phyloP scores from a whole-genome alignment of 345 rosid species.

The Syzygium aqueum region DNA sequence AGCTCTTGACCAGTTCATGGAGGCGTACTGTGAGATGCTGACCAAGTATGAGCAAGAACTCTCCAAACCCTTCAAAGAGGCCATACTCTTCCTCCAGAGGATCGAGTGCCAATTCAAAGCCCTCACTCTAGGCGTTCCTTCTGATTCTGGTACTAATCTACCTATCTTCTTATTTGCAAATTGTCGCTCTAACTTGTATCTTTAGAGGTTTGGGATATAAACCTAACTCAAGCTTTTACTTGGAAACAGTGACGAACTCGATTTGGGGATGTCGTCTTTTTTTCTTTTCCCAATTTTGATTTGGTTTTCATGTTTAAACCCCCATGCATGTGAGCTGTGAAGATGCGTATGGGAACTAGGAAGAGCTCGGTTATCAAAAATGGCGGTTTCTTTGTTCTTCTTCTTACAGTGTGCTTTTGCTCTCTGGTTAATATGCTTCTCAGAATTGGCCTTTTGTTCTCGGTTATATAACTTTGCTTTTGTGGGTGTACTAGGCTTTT shows the following conservation, averaged over 20 bases:
- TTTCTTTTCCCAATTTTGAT: not conserved
- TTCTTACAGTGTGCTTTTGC: not conserved
- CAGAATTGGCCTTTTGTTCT: not conserved
- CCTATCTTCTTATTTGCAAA: not conserved
- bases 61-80: conserved; percentile 91
- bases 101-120: conserved; percentile 87
- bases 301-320: not conserved
- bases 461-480: not conserved
- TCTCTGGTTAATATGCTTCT: not conserved
- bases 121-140: conserved; percentile 28
- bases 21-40: conserved; percentile 98
- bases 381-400: not conserved
- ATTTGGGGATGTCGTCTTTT: not conserved
- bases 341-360: not conserved
- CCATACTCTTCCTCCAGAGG: conserved; percentile 76
- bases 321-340: not conserved
- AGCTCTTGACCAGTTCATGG: conserved; percentile 97
- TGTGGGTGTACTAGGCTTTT: not conserved
- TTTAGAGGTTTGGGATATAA: not conserved
- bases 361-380: not conserved
- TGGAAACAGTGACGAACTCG: not conserved
- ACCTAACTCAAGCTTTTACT: not conserved
- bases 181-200: not conserved
- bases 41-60: conserved; percentile 92
- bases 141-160: conserved; percentile 33